Evolutionary conservation across 2,329 filamentous ascomycete species (phyloP), one percentile per base, ranked within the genome.

Genomic region (Triangularia verruculosa): DNA sequence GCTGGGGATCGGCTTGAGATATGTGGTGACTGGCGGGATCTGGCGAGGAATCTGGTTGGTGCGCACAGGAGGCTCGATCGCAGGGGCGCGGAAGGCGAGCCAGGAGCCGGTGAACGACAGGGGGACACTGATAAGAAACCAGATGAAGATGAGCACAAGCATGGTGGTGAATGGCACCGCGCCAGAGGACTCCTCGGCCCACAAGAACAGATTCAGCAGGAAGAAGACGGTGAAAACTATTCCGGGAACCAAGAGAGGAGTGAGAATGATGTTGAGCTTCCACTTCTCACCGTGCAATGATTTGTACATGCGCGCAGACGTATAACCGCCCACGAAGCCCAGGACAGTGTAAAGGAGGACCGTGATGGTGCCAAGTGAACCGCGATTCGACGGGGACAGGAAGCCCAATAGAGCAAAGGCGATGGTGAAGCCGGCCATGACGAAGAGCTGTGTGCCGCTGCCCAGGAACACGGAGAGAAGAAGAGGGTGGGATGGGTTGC

Each of bases 11-110:
- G 92, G 91, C 66, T 89, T 89, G 57, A 98, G 88, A 72, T 96
- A 97, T 8, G 89, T 92, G 2, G 86, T 87, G 55, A 88, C 85
- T 0, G 91, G 92, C 11, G 95, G 95, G 58, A 99, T 96, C 78
- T 99, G 95, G 65, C 95, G 90, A 0, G 95, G 95, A 68, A 99
- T 99, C 79, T 99, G 95, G 83, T 99, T 99, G 59, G 92, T 97
- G 71, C 92, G 91, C 24, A 96, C 93, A 0, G 95, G 94, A 1
- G 92, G 79, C 72, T 93, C 87, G 60, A 96, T 82, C 12, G 85
- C 82, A 51, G 80, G 74, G 68, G 89, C 86, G 67, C 89, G 92
- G 83, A 98, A 98, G 30, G 93, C 95, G 52, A 98, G 76, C 93
- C 93, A 99, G 53, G 92, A 96, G 60, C 95, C 95, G 7, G 87